Base-by-base conservation (phyloP, 495 filamentous ascomycete genomes). In the Xylaria cubensis region DNA sequence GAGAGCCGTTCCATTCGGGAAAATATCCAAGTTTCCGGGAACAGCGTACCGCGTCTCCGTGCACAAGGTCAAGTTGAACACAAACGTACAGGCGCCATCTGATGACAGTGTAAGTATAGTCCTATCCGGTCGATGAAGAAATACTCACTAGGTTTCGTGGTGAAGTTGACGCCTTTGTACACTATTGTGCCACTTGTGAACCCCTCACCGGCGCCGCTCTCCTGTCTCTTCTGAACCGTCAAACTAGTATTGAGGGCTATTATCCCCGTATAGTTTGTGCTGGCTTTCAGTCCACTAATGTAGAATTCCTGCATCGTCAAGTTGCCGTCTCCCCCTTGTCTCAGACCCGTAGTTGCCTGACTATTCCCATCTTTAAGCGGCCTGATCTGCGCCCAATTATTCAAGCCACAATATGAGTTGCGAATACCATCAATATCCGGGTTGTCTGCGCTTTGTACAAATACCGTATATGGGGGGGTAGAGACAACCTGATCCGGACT, bases 41-140 rank as follows among this genome's bases (percentile, higher is more conserved):
- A 97, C 96, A 26, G 97, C 92, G 80, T 98, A 97, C 55, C 94
- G 93, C 59, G 95, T 88, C 71, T 96, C 88, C 65, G 88, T 86
- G 84, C 96, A 99, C 80, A 98, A 95, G 4, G 86, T 80, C 21
- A 99, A 89, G 77, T 95, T 89, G 81, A 89, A 92, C 46, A 99
- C 85, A 15, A 99, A 84, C 46, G 90, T 90, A 80, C 96, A 99
- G 79, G 76, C 74, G 46, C 77, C 77, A 59, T 75, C 76, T 79
- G 46, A n/a, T 21, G 5, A 12, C 41, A 53, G 55, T 2, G 67
- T 79, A 70, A 79, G 76, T 32, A 46, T 39, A 50, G 19, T 36
- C 69, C 29, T 32, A 32, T n/a, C 59, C n/a, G 29, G 7, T 26
- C 39, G 32, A 41, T 13, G 13, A 19, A n/a, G 50, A 32, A 70